A percentile compares a stretch with the other conserved stretches of the same genome.
phyloP scores from a whole-genome alignment of 805 yeast genomes.

The Brettanomyces sp. region DNA sequence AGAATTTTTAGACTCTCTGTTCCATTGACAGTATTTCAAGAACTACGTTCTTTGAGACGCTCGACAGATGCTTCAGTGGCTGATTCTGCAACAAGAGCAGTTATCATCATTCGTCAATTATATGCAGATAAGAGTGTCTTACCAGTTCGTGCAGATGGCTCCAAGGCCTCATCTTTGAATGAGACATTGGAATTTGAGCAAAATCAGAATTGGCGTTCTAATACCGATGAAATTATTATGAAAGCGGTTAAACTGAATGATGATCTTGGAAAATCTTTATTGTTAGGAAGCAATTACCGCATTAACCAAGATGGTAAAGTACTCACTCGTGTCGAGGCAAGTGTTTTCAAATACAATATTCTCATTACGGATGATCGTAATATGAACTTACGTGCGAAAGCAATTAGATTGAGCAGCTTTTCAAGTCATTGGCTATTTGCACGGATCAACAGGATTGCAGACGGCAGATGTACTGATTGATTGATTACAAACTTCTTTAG shows the following conservation, averaged over 20 bases:
- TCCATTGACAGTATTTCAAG: slow-evolving; percentile 73
- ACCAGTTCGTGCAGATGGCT: slow-evolving; percentile 62
- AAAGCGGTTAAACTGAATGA: slow-evolving; percentile 34
- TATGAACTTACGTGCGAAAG: slow-evolving; percentile 57
- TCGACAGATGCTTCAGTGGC: slow-evolving; percentile 65
- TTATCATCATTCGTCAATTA: slow-evolving; percentile 61
- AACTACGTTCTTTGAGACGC: slow-evolving; percentile 58
- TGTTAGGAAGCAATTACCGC: slow-evolving; percentile 16
- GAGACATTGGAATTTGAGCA: slow-evolving; percentile 70
- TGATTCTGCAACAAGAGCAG: slow-evolving; percentile 76
- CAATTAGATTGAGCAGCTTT: slow-evolving; percentile 43
- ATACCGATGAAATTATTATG: slow-evolving; percentile 61
- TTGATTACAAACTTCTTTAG: not conserved
- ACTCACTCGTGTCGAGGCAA: slow-evolving; percentile 27
- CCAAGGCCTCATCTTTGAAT: slow-evolving; percentile 55
- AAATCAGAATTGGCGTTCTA: slow-evolving; percentile 62
- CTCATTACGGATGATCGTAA: slow-evolving; percentile 67
- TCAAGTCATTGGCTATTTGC: slow-evolving; percentile 49
- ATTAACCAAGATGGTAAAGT: slow-evolving; percentile 19
- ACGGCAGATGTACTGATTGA: slow-evolving; percentile 46
- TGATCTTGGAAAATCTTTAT: slow-evolving; percentile 20
- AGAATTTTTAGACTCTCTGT: slow-evolving; percentile 51
- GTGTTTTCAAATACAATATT: slow-evolving; percentile 45
- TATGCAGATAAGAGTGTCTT: slow-evolving; percentile 44
- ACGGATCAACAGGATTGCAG: slow-evolving; percentile 36